Evolutionary conservation across 208 protist species (phyloP).

Genomic region (Balamuthia mandrillaris): DNA sequence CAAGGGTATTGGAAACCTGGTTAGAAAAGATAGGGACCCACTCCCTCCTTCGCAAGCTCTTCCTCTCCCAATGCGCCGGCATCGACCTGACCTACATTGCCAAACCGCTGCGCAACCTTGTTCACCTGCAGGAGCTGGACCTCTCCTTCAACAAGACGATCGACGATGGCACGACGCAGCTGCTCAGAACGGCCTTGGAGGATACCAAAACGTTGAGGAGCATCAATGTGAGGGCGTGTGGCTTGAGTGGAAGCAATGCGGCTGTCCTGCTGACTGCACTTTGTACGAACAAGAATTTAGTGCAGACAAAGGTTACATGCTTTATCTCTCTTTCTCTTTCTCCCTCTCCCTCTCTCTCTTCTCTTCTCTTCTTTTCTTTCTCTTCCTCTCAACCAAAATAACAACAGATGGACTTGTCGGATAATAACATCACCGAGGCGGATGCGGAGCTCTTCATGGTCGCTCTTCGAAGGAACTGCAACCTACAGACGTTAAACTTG

Average conservation of each 20-base stretch:
- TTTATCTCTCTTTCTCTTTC: neutral
- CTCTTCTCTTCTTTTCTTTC: neutral
- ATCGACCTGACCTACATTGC: neutral
- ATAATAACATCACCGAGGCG: neutral
- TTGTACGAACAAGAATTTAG: neutral
- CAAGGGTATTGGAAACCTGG: neutral
- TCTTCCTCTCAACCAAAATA: no score
- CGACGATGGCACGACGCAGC: neutral
- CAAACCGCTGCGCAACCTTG: neutral
- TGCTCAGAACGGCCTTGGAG: neutral
- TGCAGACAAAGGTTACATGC: neutral
- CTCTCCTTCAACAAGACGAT: neutral
- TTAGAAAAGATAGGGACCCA: neutral
- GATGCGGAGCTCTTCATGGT: neutral
- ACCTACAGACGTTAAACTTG: neutral
- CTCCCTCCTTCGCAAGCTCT: neutral
- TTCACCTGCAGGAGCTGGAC: neutral
- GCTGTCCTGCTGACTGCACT: neutral
- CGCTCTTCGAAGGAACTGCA: neutral
- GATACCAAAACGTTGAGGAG: neutral
- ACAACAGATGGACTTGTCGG: neutral
- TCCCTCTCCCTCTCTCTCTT: neutral
- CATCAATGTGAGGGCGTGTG: neutral
- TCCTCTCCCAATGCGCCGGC: neutral
- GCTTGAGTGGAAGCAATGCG: neutral